phyloP scores from a whole-genome alignment of 2,329 filamentous ascomycete species.

The Cadophora malorum region DNA sequence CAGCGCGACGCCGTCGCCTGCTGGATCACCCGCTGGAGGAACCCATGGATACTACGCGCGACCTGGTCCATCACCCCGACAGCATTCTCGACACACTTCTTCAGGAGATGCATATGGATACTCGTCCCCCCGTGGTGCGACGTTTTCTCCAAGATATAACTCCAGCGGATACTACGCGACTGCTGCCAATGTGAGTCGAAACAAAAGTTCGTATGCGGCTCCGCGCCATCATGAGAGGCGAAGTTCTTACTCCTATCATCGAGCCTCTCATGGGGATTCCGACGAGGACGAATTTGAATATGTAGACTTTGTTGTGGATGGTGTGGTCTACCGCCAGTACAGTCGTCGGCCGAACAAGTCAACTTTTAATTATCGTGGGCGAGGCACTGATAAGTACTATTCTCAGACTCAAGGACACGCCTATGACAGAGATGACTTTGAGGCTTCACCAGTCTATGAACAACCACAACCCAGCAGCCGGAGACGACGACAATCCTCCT shows the following conservation, averaged over 20 bases:
- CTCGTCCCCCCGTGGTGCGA: slow-evolving; percentile 31
- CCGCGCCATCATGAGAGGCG: slow-evolving; percentile 42
- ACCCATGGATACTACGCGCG: slow-evolving; percentile 42
- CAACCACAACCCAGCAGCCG: slow-evolving; percentile 33
- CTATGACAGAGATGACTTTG: slow-evolving; percentile 43
- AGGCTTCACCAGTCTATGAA: slow-evolving; percentile 37
- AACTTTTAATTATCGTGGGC: slow-evolving; percentile 46
- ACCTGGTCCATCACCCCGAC: slow-evolving; percentile 40
- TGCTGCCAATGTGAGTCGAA: slow-evolving; percentile 49
- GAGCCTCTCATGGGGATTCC: slow-evolving; percentile 47
- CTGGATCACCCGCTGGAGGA: slow-evolving; percentile 43
- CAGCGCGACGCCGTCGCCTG: slow-evolving; percentile 45
- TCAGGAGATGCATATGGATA: slow-evolving; percentile 43
- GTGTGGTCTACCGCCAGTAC: slow-evolving; percentile 39
- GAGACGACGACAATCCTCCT: slow-evolving; percentile 41
- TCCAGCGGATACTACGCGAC: slow-evolving; percentile 47
- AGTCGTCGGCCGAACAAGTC: slow-evolving; percentile 39
- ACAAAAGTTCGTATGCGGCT: slow-evolving; percentile 45
- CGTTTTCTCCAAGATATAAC: slow-evolving; percentile 47
- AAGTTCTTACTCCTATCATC: slow-evolving; percentile 45
- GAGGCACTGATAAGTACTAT: slow-evolving; percentile 46
- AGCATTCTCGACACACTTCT: slow-evolving; percentile 44
- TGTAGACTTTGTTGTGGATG: slow-evolving; percentile 43
- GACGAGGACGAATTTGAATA: slow-evolving; percentile 47
- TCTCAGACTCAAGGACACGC: slow-evolving; percentile 42